Evolutionary conservation across 176 grass and related monocot species (phyloP).

Genomic region (Triticum monococcum): DNA sequence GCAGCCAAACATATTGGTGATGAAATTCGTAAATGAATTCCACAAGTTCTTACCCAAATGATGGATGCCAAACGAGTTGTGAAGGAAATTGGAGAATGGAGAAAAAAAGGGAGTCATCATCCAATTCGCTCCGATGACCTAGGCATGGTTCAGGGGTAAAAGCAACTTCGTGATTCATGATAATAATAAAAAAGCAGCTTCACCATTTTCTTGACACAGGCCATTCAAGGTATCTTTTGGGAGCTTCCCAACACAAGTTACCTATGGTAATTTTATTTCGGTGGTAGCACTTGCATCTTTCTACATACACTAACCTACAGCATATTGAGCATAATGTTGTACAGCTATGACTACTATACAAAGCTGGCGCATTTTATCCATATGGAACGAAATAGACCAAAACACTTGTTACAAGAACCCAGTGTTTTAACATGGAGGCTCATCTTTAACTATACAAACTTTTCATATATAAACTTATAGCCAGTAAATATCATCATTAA

Average conservation of each 20-base stretch:
- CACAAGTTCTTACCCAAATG: no score
- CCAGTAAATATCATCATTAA: constrained; percentile 37
- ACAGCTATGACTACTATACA: constrained; percentile 56
- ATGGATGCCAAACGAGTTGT: no score
- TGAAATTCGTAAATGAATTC: no score
- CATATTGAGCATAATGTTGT: constrained; percentile 28
- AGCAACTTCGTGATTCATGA: no score
- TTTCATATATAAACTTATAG: constrained; percentile 41
- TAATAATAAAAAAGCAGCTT: no score
- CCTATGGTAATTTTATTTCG: constrained; percentile 36
- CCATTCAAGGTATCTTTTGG: neutral
- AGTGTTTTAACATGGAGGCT: constrained; percentile 36
- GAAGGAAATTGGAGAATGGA: no score
- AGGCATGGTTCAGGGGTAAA: no score
- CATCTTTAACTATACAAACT: constrained; percentile 55
- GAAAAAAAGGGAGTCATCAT: no score
- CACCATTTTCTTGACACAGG: neutral
- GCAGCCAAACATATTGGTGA: no score
- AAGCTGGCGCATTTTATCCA: constrained; percentile 17
- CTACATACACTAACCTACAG: constrained; percentile 42
- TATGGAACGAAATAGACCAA: constrained; percentile 32
- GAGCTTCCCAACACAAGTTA: neutral
- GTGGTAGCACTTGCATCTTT: constrained; percentile 30
- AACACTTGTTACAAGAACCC: constrained; percentile 42
- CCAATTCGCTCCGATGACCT: no score